Conservation (phyloP, 2,329 filamentous ascomycete genomes). For the Amphichorda felina region DNA sequence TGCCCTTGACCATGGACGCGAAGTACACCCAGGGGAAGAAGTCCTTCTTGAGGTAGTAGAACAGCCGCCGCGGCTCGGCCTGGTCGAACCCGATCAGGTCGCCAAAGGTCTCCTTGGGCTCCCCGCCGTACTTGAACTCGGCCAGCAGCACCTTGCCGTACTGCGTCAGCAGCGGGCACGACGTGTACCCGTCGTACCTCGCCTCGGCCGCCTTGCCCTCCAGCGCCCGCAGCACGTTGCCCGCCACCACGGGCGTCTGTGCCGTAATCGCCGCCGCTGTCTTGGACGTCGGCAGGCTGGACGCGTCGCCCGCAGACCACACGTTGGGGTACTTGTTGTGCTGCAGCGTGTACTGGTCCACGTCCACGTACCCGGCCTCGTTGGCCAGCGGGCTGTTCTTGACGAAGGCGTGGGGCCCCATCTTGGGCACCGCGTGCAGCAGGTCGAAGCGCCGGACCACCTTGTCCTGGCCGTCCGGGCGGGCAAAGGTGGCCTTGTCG, state of each 20-base stretch:
- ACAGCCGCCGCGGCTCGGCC: slow-evolving; percentile 37
- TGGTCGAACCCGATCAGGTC: slow-evolving; percentile 44
- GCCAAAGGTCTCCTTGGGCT: slow-evolving; percentile 51
- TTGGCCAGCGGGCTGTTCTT: slow-evolving; percentile 41
- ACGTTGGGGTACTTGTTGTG: slow-evolving; percentile 44
- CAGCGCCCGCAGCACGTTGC: slow-evolving; percentile 29
- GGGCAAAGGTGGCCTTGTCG: slow-evolving; percentile 37
- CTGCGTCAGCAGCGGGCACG: slow-evolving; percentile 40
- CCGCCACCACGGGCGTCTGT: slow-evolving; percentile 36
- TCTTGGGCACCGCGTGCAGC: slow-evolving; percentile 45
- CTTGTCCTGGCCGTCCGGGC: slow-evolving; percentile 25
- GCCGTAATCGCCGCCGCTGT: slow-evolving; percentile 40
- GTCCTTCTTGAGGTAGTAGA: slow-evolving; percentile 53
- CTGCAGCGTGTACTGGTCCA: slow-evolving; percentile 37
- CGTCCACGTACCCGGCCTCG: slow-evolving; percentile 44
- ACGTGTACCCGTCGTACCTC: slow-evolving; percentile 42
- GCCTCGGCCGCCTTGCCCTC: slow-evolving; percentile 31
- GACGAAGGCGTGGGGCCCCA: slow-evolving; percentile 42
- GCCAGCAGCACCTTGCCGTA: slow-evolving; percentile 52
- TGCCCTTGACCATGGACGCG: slow-evolving; percentile 47
- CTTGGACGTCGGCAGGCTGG: slow-evolving; percentile 46
- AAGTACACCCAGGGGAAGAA: slow-evolving; percentile 58
- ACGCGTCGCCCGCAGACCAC: slow-evolving; percentile 47
- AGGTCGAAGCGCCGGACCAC: slow-evolving; percentile 39
- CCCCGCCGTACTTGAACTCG: slow-evolving; percentile 53